phyloP scores from a whole-genome alignment of 2,329 filamentous ascomycete genomes.

The Penicillium brevicompactum region DNA sequence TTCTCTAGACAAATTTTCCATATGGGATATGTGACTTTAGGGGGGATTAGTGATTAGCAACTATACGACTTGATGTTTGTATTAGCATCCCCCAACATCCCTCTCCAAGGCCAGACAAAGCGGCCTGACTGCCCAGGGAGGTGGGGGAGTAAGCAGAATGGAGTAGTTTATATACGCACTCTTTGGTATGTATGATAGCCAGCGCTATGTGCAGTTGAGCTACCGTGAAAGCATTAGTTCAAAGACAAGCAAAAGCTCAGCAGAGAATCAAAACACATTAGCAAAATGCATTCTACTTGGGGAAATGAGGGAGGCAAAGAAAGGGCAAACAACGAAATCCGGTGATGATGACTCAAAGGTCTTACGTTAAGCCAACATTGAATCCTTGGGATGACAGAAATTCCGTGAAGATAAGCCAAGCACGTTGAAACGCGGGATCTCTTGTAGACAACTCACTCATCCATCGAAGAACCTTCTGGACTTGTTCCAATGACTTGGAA shows the following conservation, averaged over 20 bases:
- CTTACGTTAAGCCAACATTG: conserved; percentile 10
- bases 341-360: not conserved
- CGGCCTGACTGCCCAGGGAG: not conserved
- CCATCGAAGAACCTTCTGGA: conserved; percentile 42
- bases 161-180: not conserved
- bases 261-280: not conserved
- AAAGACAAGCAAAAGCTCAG: not conserved
- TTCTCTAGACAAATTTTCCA: no score
- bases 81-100: not conserved
- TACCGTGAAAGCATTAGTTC: not conserved
- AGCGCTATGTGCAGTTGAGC: not conserved
- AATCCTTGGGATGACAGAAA: conserved; percentile 25
- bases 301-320: not conserved
- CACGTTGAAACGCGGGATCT: conserved; percentile 35
- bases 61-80: not conserved
- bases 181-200: not conserved
- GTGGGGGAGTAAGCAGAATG: not conserved
- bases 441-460: conserved; percentile 37
- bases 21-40: no score
- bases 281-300: not conserved
- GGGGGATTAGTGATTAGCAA: not conserved
- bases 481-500: conserved; percentile 25
- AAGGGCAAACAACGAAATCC: not conserved
- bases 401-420: conserved; percentile 34
- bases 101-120: not conserved